A percentile compares a stretch with the other conserved stretches of the same genome.
These are phyloP conservation scores for Nitzschia inconspicua DNA, from an alignment of 108 stramenopile species.

Conservation along the genomic window DNA sequence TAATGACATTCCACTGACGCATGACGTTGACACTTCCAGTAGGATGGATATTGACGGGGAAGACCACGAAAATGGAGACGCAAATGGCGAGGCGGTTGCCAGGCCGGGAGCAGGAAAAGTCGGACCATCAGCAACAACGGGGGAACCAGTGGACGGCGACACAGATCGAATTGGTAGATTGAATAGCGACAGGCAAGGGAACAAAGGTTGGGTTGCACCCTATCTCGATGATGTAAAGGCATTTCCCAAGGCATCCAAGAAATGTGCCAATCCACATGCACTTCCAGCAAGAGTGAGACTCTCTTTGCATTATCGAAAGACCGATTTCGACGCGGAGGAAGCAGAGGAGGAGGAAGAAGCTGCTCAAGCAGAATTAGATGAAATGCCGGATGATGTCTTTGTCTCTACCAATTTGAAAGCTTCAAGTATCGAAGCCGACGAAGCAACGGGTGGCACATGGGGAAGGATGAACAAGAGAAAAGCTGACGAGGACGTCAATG, in stretches of 20 bases:
- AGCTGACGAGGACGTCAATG: constrained; percentile 12
- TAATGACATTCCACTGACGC: constrained; percentile 5
- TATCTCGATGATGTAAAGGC: constrained; percentile 55
- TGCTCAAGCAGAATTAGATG: constrained; percentile 12
- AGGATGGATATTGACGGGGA: background rate
- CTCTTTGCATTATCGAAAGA: constrained; percentile 40
- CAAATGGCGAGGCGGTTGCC: background rate
- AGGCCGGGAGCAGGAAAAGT: constrained; percentile 39
- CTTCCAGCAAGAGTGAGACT: constrained; percentile 34
- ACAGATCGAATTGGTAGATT: background rate
- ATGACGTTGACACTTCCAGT: background rate
- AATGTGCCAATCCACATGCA: constrained; percentile 71
- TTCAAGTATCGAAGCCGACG: no score
- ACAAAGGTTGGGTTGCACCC: constrained; percentile 68
- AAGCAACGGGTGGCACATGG: constrained; percentile 24
- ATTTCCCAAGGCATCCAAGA: constrained; percentile 53
- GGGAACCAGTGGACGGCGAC: background rate
- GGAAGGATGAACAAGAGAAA: constrained; percentile 1
- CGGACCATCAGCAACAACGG: constrained; percentile 28
- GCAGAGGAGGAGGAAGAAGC: constrained; percentile 8
- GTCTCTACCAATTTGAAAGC: background rate
- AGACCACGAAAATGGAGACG: background rate
- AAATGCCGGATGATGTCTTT: constrained; percentile 44
- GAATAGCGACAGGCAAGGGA: background rate
- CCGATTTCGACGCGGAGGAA: constrained; percentile 27